Conservation (phyloP, 192 early-diverging fungal species). For the Coemansia sp. region DNA sequence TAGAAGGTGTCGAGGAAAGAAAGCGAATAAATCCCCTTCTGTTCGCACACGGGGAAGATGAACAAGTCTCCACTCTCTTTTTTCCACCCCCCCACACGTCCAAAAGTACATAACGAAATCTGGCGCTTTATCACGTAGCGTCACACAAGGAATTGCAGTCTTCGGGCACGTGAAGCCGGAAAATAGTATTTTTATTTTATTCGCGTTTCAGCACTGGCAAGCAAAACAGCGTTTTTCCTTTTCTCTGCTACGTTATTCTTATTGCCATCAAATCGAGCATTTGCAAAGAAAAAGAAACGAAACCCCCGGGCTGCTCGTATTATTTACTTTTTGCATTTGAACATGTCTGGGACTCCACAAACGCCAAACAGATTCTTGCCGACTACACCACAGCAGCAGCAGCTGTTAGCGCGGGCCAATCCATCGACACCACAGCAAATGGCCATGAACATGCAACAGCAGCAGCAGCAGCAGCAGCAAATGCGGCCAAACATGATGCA, state of each 20-base stretch:
- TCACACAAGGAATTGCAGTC: too few relatives aligned
- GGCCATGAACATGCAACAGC: slow-evolving; percentile 20
- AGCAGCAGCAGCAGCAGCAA: slow-evolving; percentile 21
- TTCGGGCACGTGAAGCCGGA: too few relatives aligned
- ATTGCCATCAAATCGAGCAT: not conserved
- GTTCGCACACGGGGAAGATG: too few relatives aligned
- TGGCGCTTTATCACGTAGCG: too few relatives aligned
- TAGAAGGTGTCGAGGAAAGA: not conserved
- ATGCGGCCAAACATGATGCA: slow-evolving; percentile 35
- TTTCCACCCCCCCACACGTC: too few relatives aligned
- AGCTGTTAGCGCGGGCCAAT: not conserved
- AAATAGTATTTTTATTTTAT: too few relatives aligned
- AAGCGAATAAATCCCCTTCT: too few relatives aligned
- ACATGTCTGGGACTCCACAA: slow-evolving; percentile 45
- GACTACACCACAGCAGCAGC: slow-evolving; percentile 22
- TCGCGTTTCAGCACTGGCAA: too few relatives aligned
- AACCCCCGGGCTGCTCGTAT: not conserved
- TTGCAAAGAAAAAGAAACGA: not conserved
- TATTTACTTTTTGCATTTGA: not conserved
- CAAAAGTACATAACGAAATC: too few relatives aligned
- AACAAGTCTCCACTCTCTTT: too few relatives aligned
- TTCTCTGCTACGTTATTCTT: too few relatives aligned
- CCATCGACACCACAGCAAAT: slow-evolving; percentile 19
- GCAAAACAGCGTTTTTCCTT: too few relatives aligned
- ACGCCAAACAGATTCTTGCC: slow-evolving; percentile 39